Percentiles rank a stretch among this genome's conserved stretches.
These are phyloP conservation scores for Acanthochlamys bracteata DNA, from an alignment of 106 monocot genomes.

Conservation along the genomic window DNA sequence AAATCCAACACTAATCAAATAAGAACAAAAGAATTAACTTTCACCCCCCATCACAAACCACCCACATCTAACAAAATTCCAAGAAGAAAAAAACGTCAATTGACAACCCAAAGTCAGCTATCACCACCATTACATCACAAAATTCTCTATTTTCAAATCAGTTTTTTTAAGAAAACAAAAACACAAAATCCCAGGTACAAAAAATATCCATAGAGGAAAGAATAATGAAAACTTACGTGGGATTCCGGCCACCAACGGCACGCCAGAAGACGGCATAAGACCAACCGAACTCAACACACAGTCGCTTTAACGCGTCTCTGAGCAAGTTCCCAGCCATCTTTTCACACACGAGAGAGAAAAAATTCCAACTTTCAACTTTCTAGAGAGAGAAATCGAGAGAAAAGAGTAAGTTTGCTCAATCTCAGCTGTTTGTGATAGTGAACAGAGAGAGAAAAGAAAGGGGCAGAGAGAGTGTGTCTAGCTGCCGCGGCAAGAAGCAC, in stretches of 20 bases:
- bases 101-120: no score
- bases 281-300: constrained; percentile 77
- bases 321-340: constrained; percentile 28
- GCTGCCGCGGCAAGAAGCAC: constrained; percentile 45
- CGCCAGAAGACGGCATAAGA: constrained; percentile 85
- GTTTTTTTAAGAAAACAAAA: neutral
- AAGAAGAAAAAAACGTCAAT: no score
- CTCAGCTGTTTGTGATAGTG: neutral
- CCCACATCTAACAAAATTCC: no score
- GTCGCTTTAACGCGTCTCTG: constrained; percentile 38
- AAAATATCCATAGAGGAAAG: neutral
- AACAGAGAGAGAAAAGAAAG: no score
- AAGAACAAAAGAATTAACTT: no score
- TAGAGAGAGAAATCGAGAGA: constrained; percentile 1
- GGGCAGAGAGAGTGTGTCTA: constrained; percentile 3
- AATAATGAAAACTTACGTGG: constrained; percentile 28
- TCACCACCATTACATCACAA: no score
- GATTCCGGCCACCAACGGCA: constrained; percentile 21
- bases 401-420: neutral
- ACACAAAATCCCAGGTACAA: neutral
- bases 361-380: neutral
- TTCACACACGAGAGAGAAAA: neutral
- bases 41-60: no score
- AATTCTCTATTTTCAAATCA: no score
- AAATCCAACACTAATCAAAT: no score